These are phyloP conservation scores for Remersonia thermophila DNA, from an alignment of 2,329 filamentous ascomycete genomes.

Conservation along the genomic window DNA sequence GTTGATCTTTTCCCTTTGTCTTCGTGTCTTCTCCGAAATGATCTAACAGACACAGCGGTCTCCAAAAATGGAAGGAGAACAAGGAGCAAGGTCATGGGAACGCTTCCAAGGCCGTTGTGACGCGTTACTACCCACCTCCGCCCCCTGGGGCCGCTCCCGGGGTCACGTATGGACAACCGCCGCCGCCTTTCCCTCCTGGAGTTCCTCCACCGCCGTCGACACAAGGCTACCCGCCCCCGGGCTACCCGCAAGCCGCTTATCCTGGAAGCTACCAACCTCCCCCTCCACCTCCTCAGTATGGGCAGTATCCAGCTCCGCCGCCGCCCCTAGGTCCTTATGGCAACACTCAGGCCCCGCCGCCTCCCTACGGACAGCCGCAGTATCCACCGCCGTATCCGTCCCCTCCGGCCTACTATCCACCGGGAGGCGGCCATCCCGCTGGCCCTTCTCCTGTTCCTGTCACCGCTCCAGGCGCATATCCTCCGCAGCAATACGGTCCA, in stretches of 20 bases:
- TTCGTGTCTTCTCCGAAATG: too few relatives aligned
- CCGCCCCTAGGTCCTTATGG: conserved; percentile 12
- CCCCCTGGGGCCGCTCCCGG: conserved; percentile 7
- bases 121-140: conserved; percentile 24
- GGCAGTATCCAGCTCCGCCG: conserved; percentile 9
- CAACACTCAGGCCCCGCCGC: conserved; percentile 4
- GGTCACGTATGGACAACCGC: conserved; percentile 14
- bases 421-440: conserved; percentile 6
- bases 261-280: conserved; percentile 11
- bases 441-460: conserved; percentile 4
- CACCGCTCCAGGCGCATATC: conserved; percentile 7
- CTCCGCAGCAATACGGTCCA: conserved; percentile 7
- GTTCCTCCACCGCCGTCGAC: conserved; percentile 8
- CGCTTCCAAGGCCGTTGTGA: conserved; percentile 22
- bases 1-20: too few relatives aligned
- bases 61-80: conserved; percentile 13
- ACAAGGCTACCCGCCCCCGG: conserved; percentile 9
- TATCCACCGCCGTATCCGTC: conserved; percentile 15
- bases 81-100: conserved; percentile 12
- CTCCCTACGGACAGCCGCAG: conserved; percentile 15
- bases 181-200: conserved; percentile 10
- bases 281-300: conserved; percentile 8
- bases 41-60: conserved; percentile 13
- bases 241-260: conserved; percentile 11
- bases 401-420: conserved; percentile 14